These are phyloP conservation scores for Bidens hawaiensis DNA, from an alignment of 140 eudicot species.

Conservation along the genomic window DNA sequence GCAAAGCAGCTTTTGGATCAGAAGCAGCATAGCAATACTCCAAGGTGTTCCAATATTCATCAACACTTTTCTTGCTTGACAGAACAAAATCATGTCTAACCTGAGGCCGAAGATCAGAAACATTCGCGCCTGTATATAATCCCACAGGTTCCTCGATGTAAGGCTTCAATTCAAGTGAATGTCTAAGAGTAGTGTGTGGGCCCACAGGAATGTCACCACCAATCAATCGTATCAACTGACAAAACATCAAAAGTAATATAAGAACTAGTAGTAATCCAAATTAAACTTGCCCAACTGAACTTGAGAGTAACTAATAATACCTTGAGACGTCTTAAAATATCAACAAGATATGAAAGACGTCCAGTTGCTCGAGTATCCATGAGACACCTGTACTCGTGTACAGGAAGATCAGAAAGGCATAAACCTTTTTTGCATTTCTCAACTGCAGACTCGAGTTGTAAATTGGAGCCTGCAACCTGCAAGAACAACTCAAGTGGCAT, in stretches of 20 bases:
- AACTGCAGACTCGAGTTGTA: slow-evolving; percentile 50
- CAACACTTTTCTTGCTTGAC: slow-evolving; percentile 64
- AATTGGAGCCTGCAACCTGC: slow-evolving; percentile 74
- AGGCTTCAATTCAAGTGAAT: slow-evolving; percentile 88
- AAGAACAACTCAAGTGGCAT: slow-evolving; percentile 91
- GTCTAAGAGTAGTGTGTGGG: slow-evolving; percentile 54
- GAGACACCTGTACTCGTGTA: slow-evolving; percentile 51
- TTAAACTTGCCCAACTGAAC: not conserved
- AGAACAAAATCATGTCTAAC: slow-evolving; percentile 89
- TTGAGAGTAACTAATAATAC: slow-evolving; percentile 41
- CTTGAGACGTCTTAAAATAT: slow-evolving; percentile 71
- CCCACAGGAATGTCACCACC: slow-evolving; percentile 43
- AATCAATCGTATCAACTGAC: slow-evolving; percentile 80
- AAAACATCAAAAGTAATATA: slow-evolving; percentile 9
- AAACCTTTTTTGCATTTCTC: slow-evolving; percentile 68
- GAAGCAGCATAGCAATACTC: slow-evolving; percentile 91
- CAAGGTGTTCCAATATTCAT: slow-evolving; percentile 86
- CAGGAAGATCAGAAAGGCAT: slow-evolving; percentile 75
- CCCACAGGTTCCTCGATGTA: slow-evolving; percentile 91
- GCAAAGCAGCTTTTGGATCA: slow-evolving; percentile 76
- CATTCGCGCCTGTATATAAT: slow-evolving; percentile 29
- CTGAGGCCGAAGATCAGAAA: slow-evolving; percentile 82
- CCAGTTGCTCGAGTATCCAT: slow-evolving; percentile 80
- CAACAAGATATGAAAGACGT: slow-evolving; percentile 66
- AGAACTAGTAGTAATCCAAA: not conserved